These are phyloP conservation scores for Xylaria sp. DNA, from an alignment of 2,329 filamentous ascomycete genomes.

Conservation along the genomic window DNA sequence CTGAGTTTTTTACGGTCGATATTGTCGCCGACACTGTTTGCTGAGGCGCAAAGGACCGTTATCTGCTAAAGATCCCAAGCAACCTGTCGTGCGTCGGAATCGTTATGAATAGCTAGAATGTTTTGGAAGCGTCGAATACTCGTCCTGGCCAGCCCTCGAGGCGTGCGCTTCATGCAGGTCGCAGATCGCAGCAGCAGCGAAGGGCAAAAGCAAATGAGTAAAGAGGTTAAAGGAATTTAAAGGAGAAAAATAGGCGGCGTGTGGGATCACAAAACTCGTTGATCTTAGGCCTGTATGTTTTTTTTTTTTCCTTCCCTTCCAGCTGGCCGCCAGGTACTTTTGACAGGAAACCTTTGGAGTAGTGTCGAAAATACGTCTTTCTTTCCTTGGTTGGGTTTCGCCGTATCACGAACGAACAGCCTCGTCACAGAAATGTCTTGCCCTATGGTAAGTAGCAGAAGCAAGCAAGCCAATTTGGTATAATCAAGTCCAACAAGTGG, in stretches of 20 bases:
- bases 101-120: slow-evolving; percentile 1
- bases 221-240: background rate
- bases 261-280: background rate
- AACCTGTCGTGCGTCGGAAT: background rate
- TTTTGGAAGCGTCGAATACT: slow-evolving; percentile 6
- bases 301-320: no score
- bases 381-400: slow-evolving; percentile 13
- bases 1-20: background rate
- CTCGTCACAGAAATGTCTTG: slow-evolving; percentile 13
- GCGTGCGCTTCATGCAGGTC: slow-evolving; percentile 18
- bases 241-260: background rate
- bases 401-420: slow-evolving; percentile 21
- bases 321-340: background rate
- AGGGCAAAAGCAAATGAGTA: background rate
- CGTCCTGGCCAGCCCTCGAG: background rate
- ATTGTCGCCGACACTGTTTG: slow-evolving; percentile 8
- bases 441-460: slow-evolving; percentile 4
- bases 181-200: slow-evolving; percentile 8
- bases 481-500: slow-evolving; percentile 1
- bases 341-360: background rate
- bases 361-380: background rate
- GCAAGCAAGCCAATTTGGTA: slow-evolving; percentile 18
- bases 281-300: background rate
- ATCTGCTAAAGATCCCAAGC: slow-evolving; percentile 14
- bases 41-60: slow-evolving; percentile 10